Conservation (phyloP, 176 grass and related monocot species). For the Triticum urartu region DNA sequence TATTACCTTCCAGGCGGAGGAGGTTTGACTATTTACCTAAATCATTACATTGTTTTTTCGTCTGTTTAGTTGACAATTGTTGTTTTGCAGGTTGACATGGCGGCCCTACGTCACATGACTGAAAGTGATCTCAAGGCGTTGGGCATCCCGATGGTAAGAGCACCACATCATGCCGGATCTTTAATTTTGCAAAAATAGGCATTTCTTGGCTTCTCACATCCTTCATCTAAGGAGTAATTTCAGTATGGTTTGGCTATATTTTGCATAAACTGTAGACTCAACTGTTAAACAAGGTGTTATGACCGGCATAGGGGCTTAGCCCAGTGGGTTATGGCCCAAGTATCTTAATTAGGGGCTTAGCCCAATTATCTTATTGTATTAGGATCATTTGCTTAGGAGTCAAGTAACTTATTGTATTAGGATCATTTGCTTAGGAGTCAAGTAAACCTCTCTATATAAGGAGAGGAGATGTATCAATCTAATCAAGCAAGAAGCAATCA, state of each 20-base stretch:
- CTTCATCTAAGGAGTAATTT: background rate
- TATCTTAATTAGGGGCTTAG: no score
- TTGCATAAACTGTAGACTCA: background rate
- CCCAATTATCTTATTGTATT: no score
- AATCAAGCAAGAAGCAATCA: no score
- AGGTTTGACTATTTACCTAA: constrained; percentile 45
- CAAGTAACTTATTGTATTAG: no score
- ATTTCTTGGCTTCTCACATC: background rate
- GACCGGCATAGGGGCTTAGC: no score
- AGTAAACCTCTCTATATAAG: no score
- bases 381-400: no score
- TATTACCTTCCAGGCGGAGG: constrained; percentile 89
- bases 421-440: no score
- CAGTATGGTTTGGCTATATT: background rate
- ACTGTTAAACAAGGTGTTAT: background rate
- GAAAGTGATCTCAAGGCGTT: constrained; percentile 91
- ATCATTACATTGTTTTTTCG: background rate
- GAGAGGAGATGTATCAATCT: no score
- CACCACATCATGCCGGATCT: constrained; percentile 3
- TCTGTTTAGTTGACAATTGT: constrained; percentile 34
- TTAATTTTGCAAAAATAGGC: background rate
- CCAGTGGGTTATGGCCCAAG: no score
- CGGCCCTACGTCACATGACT: constrained; percentile 92
- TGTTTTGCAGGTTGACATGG: constrained; percentile 84
- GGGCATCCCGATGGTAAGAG: constrained; percentile 88